A percentile compares a stretch with the other conserved stretches of the same genome.
Conservation (phyloP, 2,329 filamentous ascomycete genomes). For the Dactylellina haptotyla region DNA sequence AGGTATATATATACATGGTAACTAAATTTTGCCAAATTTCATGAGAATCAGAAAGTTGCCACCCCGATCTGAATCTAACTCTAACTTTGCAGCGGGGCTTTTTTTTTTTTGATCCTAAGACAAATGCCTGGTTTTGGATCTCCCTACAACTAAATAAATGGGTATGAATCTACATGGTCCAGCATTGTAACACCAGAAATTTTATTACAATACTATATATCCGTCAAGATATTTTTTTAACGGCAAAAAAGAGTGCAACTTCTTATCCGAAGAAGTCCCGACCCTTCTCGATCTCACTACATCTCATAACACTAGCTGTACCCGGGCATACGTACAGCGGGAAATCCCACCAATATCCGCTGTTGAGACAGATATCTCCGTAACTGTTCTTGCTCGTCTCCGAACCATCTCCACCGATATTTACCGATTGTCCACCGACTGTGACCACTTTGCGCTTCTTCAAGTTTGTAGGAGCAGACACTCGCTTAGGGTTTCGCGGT, state of each 20-base stretch:
- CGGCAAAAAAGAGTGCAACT: background rate
- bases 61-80: no score
- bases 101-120: no score
- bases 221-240: no score
- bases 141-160: no score
- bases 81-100: no score
- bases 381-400: background rate
- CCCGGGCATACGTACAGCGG: background rate
- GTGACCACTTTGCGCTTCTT: background rate
- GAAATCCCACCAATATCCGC: background rate
- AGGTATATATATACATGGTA: no score
- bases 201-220: no score
- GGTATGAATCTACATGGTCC: no score
- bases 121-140: no score
- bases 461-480: background rate
- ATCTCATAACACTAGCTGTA: background rate
- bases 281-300: background rate
- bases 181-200: no score
- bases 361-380: conserved; percentile 11
- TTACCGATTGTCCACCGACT: background rate
- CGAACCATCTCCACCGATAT: conserved; percentile 6
- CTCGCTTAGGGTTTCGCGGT: background rate
- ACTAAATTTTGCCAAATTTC: no score
- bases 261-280: conserved; percentile 7
- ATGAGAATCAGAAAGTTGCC: no score